Evolutionary conservation across 2,329 filamentous ascomycete species (phyloP), one percentile per base, ranked within the genome.

Genomic region (Fusarium coicis): DNA sequence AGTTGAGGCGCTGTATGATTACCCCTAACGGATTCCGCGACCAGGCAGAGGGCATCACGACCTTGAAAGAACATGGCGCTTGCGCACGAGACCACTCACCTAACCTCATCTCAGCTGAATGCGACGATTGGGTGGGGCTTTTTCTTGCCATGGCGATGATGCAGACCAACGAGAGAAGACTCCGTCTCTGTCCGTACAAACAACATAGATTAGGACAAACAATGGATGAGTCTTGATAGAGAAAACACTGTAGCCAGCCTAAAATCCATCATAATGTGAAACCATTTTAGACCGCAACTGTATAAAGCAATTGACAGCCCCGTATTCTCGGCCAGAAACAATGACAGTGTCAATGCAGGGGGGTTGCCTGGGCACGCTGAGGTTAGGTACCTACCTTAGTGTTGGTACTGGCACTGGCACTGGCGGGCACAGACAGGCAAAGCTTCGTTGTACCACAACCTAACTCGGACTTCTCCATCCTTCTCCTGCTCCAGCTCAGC

Each of bases 311-410:
- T 61, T 61, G 39, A 40, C 36, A 36, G n/a, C 53, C 49, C 63
- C 62, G 46, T 73, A 65, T 80, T 79, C 78, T 78, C 69, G 59
- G 47, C 78, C 76, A 79, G 77, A 78, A 79, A 68, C 68, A 55
- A 50, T 63, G 66, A 53, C 60, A 66, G 65, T 73, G 72, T 73
- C 63, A 66, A 71, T 77, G 66, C 75, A 77, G 75, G 75, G 71
- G 71, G 72, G 74, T 73, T 74, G 63, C 54, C 61, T 53, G 55
- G 66, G 74, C 55, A 50, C 47, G 61, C 54, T 49, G 40, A 43
- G 46, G 49, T 36, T 39, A 37, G 32, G 15, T 34, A 26, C 26
- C 26, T 34, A n/a, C n/a, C n/a, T n/a, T n/a, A 30, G 61, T 28
- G 50, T 36, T 53, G 39, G 50, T 54, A 65, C 57, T 73, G 58